phyloP scores from a whole-genome alignment of 176 grass and related monocot species.

The Olyra latifolia region DNA sequence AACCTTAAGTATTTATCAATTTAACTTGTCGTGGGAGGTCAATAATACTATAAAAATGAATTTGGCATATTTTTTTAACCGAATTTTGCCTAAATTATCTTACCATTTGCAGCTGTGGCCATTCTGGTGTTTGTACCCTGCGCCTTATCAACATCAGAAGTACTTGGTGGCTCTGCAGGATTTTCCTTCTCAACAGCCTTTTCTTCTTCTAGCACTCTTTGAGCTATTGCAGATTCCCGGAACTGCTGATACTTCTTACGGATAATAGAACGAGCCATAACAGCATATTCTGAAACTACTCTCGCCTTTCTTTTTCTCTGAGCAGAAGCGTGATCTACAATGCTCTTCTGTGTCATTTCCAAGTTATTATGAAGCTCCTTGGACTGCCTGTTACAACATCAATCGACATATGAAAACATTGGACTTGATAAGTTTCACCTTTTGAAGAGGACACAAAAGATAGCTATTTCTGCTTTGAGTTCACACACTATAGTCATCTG shows the following conservation, averaged over 20 bases:
- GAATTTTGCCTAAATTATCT: neutral
- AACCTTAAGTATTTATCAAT: neutral
- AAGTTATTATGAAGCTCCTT: conserved; percentile 61
- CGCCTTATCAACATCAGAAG: conserved; percentile 6
- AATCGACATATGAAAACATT: conserved; percentile 15
- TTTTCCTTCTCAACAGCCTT: conserved; percentile 15
- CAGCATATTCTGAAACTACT: conserved; percentile 58
- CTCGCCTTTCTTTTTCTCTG: conserved; percentile 60
- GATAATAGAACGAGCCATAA: conserved; percentile 61
- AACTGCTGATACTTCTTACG: conserved; percentile 58
- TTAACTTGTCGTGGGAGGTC: neutral
- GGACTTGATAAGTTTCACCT: neutral
- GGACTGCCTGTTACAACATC: conserved; percentile 52
- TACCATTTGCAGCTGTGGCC: conserved; percentile 19
- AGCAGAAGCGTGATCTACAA: conserved; percentile 45
- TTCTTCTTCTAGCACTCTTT: conserved; percentile 40
- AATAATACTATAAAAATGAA: neutral
- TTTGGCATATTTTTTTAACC: too few relatives aligned
- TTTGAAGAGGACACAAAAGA: conserved; percentile 14
- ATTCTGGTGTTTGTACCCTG: conserved; percentile 22
- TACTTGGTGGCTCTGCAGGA: neutral
- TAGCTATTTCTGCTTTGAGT: neutral
- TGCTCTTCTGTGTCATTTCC: conserved; percentile 54
- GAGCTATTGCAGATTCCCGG: conserved; percentile 52
- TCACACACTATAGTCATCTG: neutral